phyloP scores from a whole-genome alignment of 495 filamentous ascomycete genomes.

The Apiosordaria backusii region DNA sequence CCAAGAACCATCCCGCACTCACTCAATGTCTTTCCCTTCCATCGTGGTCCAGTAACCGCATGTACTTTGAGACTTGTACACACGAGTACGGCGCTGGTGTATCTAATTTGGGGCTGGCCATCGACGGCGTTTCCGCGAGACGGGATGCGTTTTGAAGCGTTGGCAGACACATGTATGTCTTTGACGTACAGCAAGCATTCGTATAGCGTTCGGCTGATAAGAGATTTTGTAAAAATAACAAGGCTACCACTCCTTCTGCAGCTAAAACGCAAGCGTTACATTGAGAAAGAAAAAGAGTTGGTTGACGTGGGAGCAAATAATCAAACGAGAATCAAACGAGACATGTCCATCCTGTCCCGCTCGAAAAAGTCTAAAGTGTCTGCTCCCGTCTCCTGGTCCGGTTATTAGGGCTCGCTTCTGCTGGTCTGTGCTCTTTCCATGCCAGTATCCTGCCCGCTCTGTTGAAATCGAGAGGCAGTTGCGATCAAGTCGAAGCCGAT shows the following conservation, averaged over 20 bases:
- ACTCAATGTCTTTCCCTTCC: background rate
- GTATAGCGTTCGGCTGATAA: background rate
- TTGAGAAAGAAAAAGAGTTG: background rate
- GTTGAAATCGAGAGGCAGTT: too few relatives aligned
- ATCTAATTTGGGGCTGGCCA: background rate
- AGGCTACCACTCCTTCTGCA: background rate
- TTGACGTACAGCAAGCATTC: too few relatives aligned
- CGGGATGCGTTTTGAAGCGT: background rate
- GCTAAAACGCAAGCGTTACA: background rate
- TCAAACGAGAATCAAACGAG: background rate
- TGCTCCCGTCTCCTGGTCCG: background rate
- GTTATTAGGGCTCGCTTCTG: background rate
- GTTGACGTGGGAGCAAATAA: background rate
- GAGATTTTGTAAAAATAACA: background rate
- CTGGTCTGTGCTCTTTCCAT: background rate
- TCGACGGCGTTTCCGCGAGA: background rate
- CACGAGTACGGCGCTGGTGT: background rate
- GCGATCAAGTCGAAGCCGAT: too few relatives aligned
- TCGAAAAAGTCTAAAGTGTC: background rate
- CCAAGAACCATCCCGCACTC: background rate
- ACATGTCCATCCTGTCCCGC: background rate
- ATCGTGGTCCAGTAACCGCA: background rate
- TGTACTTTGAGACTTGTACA: background rate
- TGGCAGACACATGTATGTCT: background rate
- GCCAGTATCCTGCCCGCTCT: background rate